Conservation (phyloP, 768 basidiomycete genomes). For the Trametes coccinea region DNA sequence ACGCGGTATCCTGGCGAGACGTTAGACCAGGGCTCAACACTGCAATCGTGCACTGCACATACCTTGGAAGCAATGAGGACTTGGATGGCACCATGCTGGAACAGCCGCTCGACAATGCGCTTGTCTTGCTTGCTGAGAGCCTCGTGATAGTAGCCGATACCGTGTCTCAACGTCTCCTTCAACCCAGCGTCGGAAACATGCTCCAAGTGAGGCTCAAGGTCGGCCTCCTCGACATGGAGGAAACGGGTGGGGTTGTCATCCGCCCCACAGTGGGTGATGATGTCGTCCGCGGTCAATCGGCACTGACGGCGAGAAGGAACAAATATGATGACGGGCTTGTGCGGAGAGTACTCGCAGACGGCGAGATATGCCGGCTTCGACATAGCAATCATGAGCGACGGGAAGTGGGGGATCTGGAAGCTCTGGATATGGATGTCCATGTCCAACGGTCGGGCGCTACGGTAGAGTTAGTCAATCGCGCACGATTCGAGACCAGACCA, state of each 20-base stretch:
- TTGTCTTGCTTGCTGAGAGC: conserved; percentile 91
- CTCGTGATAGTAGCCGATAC: conserved; percentile 95
- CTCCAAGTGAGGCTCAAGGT: conserved; percentile 86
- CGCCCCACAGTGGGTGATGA: conserved; percentile 84
- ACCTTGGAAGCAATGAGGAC: conserved; percentile 93
- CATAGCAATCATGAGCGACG: conserved; percentile 98
- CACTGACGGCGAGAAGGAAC: conserved; percentile 94
- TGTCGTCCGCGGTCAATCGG: conserved; percentile 88
- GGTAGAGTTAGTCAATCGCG: conserved; percentile 2
- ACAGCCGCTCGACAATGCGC: conserved; percentile 87
- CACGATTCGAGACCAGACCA: neutral
- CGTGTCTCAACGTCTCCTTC: conserved; percentile 80
- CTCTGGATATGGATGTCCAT: conserved; percentile 98
- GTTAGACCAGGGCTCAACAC: neutral
- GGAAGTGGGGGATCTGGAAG: conserved; percentile 96
- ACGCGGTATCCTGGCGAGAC: conserved; percentile 78
- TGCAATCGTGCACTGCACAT: conserved; percentile 21
- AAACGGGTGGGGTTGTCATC: conserved; percentile 85
- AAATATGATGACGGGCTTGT: conserved; percentile 88
- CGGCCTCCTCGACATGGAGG: conserved; percentile 82
- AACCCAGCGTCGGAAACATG: conserved; percentile 76
- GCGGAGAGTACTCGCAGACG: conserved; percentile 81
- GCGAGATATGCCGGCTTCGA: conserved; percentile 97
- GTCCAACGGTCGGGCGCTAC: conserved; percentile 90
- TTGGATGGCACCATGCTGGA: conserved; percentile 93